Evolutionary conservation across 257 asterid species (phyloP).

Genomic region (Galeopsis tetrahit): DNA sequence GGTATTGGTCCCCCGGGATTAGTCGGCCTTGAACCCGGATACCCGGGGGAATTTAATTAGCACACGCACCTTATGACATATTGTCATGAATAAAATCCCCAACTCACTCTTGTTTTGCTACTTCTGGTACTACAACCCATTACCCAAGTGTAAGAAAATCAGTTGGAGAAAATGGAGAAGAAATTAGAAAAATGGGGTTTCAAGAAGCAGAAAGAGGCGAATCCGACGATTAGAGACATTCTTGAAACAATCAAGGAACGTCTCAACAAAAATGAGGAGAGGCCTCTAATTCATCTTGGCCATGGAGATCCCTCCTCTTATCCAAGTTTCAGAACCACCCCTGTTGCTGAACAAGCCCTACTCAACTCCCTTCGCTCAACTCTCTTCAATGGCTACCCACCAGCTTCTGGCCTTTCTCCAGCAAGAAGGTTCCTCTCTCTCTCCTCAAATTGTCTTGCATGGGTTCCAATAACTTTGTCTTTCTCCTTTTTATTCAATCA

Average conservation of each 20-base stretch:
- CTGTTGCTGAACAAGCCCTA: constrained; percentile 53
- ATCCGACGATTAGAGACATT: constrained; percentile 68
- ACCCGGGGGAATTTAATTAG: too few species aligned
- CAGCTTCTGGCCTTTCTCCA: constrained; percentile 41
- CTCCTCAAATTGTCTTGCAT: constrained; percentile 2
- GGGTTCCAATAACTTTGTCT: neutral
- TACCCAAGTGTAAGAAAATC: too few species aligned
- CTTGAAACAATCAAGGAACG: constrained; percentile 33
- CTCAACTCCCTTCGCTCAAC: constrained; percentile 51
- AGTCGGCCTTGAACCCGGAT: too few species aligned
- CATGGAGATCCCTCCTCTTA: constrained; percentile 71
- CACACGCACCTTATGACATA: too few species aligned
- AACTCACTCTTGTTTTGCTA: too few species aligned
- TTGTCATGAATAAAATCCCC: too few species aligned
- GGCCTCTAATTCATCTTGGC: constrained; percentile 57
- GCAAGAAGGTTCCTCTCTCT: constrained; percentile 50
- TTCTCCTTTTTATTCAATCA: neutral
- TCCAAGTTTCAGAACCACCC: constrained; percentile 55
- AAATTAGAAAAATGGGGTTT: constrained; percentile 41
- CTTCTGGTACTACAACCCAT: neutral
- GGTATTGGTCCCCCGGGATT: too few species aligned
- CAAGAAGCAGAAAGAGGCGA: constrained; percentile 30
- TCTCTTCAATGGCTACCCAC: constrained; percentile 56
- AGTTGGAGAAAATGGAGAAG: constrained; percentile 28
- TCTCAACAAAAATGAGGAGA: constrained; percentile 42